phyloP scores from a whole-genome alignment of 345 rosid genomes.

The Cardiospermum halicacabum region DNA sequence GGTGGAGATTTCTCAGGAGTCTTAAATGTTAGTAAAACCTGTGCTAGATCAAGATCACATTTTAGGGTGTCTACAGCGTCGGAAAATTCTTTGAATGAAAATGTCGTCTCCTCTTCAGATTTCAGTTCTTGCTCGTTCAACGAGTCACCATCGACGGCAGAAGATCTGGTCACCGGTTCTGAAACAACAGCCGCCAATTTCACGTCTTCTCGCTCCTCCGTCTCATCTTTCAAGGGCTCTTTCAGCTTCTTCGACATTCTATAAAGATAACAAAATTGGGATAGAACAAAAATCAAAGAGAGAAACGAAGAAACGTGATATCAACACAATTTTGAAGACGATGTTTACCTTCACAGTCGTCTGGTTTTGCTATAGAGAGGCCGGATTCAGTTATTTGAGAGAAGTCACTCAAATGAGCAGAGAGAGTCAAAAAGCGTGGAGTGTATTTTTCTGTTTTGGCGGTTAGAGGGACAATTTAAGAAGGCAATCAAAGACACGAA shows the following conservation, averaged over 20 bases:
- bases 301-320: not conserved
- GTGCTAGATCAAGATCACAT: not conserved
- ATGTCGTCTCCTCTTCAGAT: not conserved
- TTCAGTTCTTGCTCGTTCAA: slow-evolving; percentile 1
- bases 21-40: not conserved
- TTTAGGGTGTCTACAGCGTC: not conserved
- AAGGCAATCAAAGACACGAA: not conserved
- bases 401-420: not conserved
- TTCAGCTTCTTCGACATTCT: slow-evolving; percentile 17
- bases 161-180: not conserved
- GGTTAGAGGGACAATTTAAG: slow-evolving; percentile 24
- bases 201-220: no score
- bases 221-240: slow-evolving; percentile 6
- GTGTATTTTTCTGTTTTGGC: slow-evolving; percentile 23
- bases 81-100: not conserved
- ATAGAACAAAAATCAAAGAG: not conserved
- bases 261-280: not conserved
- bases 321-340: not conserved
- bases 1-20: not conserved
- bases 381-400: slow-evolving; percentile 1
- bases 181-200: slow-evolving; percentile 8
- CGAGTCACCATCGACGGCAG: not conserved
- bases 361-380: slow-evolving; percentile 6
- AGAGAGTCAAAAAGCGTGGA: slow-evolving; percentile 13
- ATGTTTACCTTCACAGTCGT: slow-evolving; percentile 12